These are phyloP conservation scores for Calendula officinalis DNA, from an alignment of 129 eudicot genomes.

Conservation along the genomic window DNA sequence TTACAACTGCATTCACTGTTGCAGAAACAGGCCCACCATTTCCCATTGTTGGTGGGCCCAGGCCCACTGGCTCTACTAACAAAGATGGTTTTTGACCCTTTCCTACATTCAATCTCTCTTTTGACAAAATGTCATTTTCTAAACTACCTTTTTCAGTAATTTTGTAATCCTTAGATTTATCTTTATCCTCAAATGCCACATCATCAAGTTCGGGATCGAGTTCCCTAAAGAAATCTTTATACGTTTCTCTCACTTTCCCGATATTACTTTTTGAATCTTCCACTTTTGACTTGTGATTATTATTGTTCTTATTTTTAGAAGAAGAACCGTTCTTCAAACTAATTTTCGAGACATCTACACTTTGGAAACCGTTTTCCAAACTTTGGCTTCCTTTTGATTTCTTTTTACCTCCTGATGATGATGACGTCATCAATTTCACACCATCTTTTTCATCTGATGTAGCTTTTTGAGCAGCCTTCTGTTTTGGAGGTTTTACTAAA, in stretches of 20 bases:
- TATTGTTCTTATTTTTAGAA: conserved; percentile 42
- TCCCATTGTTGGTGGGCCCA: conserved; percentile 32
- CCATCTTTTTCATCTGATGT: conserved; percentile 45
- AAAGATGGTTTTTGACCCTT: conserved; percentile 40
- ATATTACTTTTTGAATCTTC: conserved; percentile 37
- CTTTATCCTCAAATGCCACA: conserved; percentile 48
- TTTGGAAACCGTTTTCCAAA: conserved; percentile 33
- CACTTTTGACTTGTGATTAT: conserved; percentile 30
- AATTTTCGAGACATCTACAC: conserved; percentile 26
- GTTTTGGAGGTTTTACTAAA: conserved; percentile 34
- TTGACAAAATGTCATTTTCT: conserved; percentile 31
- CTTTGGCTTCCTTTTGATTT: conserved; percentile 50
- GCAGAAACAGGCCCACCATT: conserved; percentile 40
- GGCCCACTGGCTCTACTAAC: conserved; percentile 40
- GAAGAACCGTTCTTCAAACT: conserved; percentile 36
- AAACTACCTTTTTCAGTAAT: conserved; percentile 38
- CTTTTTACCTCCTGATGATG: conserved; percentile 58
- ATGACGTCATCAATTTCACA: conserved; percentile 34
- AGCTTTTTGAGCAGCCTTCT: conserved; percentile 39
- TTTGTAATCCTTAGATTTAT: conserved; percentile 40
- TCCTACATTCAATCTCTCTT: conserved; percentile 39
- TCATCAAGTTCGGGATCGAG: conserved; percentile 59
- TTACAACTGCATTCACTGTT: conserved; percentile 40
- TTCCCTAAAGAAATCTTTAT: conserved; percentile 89
- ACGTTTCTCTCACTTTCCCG: conserved; percentile 49